Evolutionary conservation across 805 yeast genomes (phyloP).

Genomic region (Wickerhamomyces bisporus): DNA sequence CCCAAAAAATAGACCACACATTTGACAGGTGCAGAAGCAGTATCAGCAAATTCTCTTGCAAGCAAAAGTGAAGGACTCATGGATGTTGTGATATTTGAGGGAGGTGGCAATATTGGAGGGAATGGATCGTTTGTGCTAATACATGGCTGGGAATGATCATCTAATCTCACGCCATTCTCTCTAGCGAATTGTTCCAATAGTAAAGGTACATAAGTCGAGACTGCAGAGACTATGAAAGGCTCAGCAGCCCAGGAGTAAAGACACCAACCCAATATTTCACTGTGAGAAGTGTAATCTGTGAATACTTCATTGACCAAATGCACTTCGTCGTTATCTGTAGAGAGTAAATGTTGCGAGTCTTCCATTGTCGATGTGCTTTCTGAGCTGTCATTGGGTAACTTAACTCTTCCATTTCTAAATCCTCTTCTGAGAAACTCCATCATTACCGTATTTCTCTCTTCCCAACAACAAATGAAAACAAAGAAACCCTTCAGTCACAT

Average conservation of each 20-base stretch:
- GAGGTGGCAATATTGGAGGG: constrained; percentile 32
- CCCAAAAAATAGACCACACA: constrained; percentile 47
- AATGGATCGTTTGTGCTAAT: constrained; percentile 23
- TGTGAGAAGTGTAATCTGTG: constrained; percentile 32
- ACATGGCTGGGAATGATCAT: constrained; percentile 58
- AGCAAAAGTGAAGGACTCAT: constrained; percentile 2
- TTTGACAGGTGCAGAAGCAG: constrained; percentile 11
- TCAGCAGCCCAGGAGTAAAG: constrained; percentile 71
- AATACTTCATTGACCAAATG: constrained; percentile 10
- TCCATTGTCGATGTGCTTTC: neutral
- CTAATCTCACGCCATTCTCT: constrained; percentile 58
- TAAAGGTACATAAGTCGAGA: constrained; percentile 73
- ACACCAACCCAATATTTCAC: constrained; percentile 62
- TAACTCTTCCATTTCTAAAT: no score
- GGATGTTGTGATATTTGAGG: constrained; percentile 15
- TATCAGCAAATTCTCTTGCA: constrained; percentile 1
- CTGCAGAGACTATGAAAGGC: constrained; percentile 75
- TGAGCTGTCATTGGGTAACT: no score
- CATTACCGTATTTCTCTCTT: no score
- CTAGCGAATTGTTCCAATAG: constrained; percentile 68
- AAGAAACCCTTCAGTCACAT: no score
- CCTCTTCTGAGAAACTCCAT: no score
- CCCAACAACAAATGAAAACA: no score
- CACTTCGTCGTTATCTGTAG: neutral
- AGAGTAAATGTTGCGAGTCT: constrained; percentile 2